Conservation (phyloP, 352 stramenopile genomes). For the Phytopythium delawarense region DNA sequence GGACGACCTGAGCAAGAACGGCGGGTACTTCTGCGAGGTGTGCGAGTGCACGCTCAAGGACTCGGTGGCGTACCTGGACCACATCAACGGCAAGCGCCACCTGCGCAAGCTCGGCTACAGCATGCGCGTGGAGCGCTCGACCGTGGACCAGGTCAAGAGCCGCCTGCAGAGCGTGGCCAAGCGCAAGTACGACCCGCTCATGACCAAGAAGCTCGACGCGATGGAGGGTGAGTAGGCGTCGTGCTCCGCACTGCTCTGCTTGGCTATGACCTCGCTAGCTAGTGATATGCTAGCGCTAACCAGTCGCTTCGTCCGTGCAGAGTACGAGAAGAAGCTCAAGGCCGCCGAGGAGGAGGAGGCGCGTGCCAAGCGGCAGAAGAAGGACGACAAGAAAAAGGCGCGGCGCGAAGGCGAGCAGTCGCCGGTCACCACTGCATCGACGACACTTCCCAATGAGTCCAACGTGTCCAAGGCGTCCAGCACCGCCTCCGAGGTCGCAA, state of each 20-base stretch:
- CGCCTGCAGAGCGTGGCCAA: constrained; percentile 76
- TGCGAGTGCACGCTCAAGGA: constrained; percentile 92
- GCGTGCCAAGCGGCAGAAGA: constrained; percentile 68
- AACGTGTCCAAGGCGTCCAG: constrained; percentile 4
- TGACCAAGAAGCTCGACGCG: constrained; percentile 76
- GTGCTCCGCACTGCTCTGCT: too few species aligned
- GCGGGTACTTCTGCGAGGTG: constrained; percentile 92
- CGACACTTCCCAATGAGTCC: neutral
- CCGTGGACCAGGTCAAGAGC: constrained; percentile 85
- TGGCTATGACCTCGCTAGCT: too few species aligned
- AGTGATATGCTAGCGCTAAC: too few species aligned
- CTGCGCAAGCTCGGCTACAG: constrained; percentile 88
- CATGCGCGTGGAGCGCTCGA: constrained; percentile 89
- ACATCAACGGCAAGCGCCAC: constrained; percentile 95
- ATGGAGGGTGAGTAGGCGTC: constrained; percentile 46
- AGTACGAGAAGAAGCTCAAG: constrained; percentile 87
- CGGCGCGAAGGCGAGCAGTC: constrained; percentile 28
- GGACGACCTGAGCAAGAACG: constrained; percentile 69
- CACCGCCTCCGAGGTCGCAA: neutral
- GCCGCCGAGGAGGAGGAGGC: constrained; percentile 61
- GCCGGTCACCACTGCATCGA: neutral
- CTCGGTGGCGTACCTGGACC: constrained; percentile 91
- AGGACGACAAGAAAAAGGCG: constrained; percentile 75
- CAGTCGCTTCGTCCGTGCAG: constrained; percentile 13
- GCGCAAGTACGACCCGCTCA: constrained; percentile 78